A percentile compares a stretch with the other conserved stretches of the same genome.
Evolutionary conservation across 2,329 filamentous ascomycete species (phyloP).

Genomic region (Fusarium praegraminearum): DNA sequence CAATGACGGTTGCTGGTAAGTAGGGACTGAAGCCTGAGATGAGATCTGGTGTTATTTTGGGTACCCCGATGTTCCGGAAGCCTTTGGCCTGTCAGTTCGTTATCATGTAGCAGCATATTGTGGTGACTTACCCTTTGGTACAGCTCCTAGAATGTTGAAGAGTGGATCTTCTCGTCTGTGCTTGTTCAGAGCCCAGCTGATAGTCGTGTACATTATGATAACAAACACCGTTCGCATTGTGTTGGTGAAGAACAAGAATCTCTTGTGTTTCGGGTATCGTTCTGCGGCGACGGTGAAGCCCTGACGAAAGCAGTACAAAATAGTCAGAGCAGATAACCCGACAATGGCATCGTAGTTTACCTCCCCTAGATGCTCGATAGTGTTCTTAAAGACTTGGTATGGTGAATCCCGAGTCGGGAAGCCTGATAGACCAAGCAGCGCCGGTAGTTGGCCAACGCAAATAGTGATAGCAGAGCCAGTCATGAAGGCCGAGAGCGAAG

Average conservation of each 20-base stretch:
- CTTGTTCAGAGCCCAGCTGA: constrained; percentile 87
- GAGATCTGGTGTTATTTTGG: constrained; percentile 73
- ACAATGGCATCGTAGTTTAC: constrained; percentile 85
- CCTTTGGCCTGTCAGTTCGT: constrained; percentile 57
- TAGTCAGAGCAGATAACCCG: constrained; percentile 82
- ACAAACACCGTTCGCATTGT: constrained; percentile 92
- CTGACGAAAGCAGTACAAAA: constrained; percentile 82
- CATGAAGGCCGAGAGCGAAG: constrained; percentile 95
- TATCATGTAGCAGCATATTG: neutral
- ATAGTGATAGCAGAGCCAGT: constrained; percentile 95
- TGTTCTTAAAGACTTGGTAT: constrained; percentile 86
- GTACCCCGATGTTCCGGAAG: constrained; percentile 83
- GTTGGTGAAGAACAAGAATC: constrained; percentile 88
- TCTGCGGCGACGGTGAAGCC: constrained; percentile 74
- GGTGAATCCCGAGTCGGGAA: constrained; percentile 82
- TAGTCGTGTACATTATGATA: constrained; percentile 90
- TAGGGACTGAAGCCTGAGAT: constrained; percentile 76
- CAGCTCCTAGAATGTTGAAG: constrained; percentile 79
- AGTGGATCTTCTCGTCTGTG: constrained; percentile 70
- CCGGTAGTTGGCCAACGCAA: constrained; percentile 82
- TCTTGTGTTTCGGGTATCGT: constrained; percentile 75
- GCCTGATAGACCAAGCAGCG: constrained; percentile 81
- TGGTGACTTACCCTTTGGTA: constrained; percentile 71
- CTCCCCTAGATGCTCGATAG: constrained; percentile 75
- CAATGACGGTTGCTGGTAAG: constrained; percentile 87